Evolutionary conservation across 2,329 filamentous ascomycete species (phyloP).

Genomic region (Venturia asperata): DNA sequence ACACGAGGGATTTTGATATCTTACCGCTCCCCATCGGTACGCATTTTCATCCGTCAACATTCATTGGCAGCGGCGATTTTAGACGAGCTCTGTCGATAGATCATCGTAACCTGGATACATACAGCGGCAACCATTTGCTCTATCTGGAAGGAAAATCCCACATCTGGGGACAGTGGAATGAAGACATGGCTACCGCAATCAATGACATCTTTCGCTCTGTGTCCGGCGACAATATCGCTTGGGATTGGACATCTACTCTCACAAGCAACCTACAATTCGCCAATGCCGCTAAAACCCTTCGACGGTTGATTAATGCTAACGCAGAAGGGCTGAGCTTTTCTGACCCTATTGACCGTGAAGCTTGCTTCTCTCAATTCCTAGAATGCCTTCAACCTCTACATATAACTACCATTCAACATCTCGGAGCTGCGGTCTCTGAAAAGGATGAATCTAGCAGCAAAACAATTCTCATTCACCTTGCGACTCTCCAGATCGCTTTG

Average conservation of each 20-base stretch:
- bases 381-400: constrained; percentile 9
- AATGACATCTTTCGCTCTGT: constrained; percentile 29
- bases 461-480: neutral
- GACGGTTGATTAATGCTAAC: constrained; percentile 12
- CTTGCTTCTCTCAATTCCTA: constrained; percentile 11
- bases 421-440: neutral
- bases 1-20: constrained; percentile 48
- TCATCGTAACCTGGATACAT: constrained; percentile 37
- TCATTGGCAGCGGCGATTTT: constrained; percentile 52
- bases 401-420: neutral
- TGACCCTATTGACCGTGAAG: constrained; percentile 19
- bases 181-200: constrained; percentile 45
- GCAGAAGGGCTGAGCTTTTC: constrained; percentile 16
- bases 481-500: neutral
- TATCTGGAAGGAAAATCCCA: constrained; percentile 29
- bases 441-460: neutral
- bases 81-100: constrained; percentile 34
- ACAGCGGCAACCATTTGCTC: constrained; percentile 31
- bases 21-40: constrained; percentile 44
- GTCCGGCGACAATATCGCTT: neutral
- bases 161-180: constrained; percentile 50
- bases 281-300: constrained; percentile 1
- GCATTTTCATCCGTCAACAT: constrained; percentile 50
- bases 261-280: neutral
- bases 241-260: neutral